Evolutionary conservation across 768 basidiomycete genomes (phyloP).

Genomic region (Infundibulicybe gibba): DNA sequence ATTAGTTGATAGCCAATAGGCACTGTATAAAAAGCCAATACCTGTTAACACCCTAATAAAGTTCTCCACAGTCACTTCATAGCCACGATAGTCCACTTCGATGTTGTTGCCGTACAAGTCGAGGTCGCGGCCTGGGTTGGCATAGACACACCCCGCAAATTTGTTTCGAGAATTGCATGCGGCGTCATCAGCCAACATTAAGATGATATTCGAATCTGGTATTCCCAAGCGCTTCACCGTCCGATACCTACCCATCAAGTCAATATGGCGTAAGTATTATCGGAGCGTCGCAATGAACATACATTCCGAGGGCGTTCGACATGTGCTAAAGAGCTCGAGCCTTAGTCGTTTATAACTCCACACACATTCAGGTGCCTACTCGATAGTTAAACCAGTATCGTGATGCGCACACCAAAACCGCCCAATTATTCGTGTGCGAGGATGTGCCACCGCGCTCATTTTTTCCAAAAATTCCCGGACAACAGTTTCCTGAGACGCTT

Average conservation of each 20-base stretch:
- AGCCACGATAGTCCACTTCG: constrained; percentile 97
- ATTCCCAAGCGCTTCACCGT: constrained; percentile 98
- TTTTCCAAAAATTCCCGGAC: constrained; percentile 41
- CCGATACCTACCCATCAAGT: constrained; percentile 67
- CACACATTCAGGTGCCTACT: constrained; percentile 40
- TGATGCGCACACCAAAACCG: constrained; percentile 91
- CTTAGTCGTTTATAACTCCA: neutral
- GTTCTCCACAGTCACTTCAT: constrained; percentile 97
- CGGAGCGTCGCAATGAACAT: constrained; percentile 14
- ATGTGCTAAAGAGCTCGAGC: constrained; percentile 68
- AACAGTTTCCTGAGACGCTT: constrained; percentile 29
- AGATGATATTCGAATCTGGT: constrained; percentile 97
- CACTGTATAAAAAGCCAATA: constrained; percentile 26
- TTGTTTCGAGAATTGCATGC: constrained; percentile 92
- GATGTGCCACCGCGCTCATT: constrained; percentile 27
- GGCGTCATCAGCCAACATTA: constrained; percentile 97
- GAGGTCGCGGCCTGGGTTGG: constrained; percentile 75
- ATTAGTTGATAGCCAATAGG: neutral
- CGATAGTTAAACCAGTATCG: constrained; percentile 99
- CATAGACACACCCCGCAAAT: constrained; percentile 90
- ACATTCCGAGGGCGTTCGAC: constrained; percentile 98
- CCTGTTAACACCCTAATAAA: constrained; percentile 91
- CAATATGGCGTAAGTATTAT: neutral
- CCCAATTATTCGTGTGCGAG: constrained; percentile 96
- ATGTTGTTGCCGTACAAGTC: constrained; percentile 97